Conservation (phyloP, 768 basidiomycete genomes). For the Mycena olivaceomarginata region DNA sequence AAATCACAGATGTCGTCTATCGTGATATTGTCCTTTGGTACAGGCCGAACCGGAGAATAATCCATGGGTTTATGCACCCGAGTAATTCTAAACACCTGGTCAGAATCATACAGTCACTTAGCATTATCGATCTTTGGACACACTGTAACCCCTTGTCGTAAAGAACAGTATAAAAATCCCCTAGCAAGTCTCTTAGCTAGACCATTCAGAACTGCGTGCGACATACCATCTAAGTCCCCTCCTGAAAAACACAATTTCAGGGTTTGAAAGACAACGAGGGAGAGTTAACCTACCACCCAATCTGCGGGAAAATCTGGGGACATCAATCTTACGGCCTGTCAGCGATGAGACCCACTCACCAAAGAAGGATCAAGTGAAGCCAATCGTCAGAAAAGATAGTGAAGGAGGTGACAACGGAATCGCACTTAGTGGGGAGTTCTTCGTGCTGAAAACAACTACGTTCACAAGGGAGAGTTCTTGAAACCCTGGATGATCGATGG, state of each 20-base stretch:
- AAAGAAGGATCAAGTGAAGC: neutral
- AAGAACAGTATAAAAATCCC: conserved; percentile 44
- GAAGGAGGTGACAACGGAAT: neutral
- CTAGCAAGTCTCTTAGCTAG: neutral
- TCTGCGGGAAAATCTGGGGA: conserved; percentile 9
- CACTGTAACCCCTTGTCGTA: conserved; percentile 41
- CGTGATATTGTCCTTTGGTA: conserved; percentile 17
- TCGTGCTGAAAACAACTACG: conserved; percentile 41
- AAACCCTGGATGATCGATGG: conserved; percentile 37
- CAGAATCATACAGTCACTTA: neutral
- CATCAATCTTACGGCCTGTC: neutral
- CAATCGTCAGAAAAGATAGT: neutral
- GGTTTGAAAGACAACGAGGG: neutral
- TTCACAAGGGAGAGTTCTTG: conserved; percentile 37
- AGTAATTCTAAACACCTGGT: conserved; percentile 26
- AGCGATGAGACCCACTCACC: neutral
- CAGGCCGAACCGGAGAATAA: conserved; percentile 35
- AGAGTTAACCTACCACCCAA: conserved; percentile 33
- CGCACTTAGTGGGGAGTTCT: conserved; percentile 34
- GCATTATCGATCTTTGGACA: neutral
- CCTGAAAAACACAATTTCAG: neutral
- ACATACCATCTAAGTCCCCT: conserved; percentile 42
- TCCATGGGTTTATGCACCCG: conserved; percentile 38
- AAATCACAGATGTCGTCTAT: conserved; percentile 39
- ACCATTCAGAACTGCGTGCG: neutral